Base-by-base conservation (phyloP, 2,329 filamentous ascomycete genomes). In the Aureobasidium sp. region DNA sequence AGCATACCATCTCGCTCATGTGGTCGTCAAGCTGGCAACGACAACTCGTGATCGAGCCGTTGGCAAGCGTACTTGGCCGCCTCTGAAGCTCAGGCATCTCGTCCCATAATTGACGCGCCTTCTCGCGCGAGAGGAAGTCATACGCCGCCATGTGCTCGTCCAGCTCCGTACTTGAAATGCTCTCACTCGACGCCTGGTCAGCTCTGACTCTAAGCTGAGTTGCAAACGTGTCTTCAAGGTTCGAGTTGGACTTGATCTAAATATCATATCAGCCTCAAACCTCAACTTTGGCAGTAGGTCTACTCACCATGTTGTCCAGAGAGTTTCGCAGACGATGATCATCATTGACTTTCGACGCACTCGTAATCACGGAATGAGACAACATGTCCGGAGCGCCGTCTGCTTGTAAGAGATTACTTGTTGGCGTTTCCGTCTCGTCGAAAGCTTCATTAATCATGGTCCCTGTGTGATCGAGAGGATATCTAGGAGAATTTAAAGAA, bases 231-330 rank as follows among this genome's bases (percentile, higher is more conserved):
- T 51, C 48, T 32, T 41, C 37, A 10, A 21, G 19, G 10, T 34
- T 17, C n/a, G 24, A 34, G 48, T 27, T 40, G 11, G 48, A n/a
- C n/a, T 17, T 7, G 19, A 51, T 17, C 48, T 51, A 19, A 34
- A 19, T 12, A 39, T 10, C n/a, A 16, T 22, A 19, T 51, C 19
- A 51, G 37, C 30, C 8, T n/a, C 12, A 6, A 21, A 24, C 22
- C 19, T 34, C 14, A 39, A 6, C 11, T 1, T n/a, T 17, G 19
- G 4, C 8, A 6, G 11, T 17, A 3, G 3, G 5, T 3, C 4
- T 16, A 22, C 39, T 44, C 22, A 44, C 49, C 49, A 53, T 53
- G 38, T 44, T 38, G 4, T 53, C 29, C 22, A 53, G 34, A 10
- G 29, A 29, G 14, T 11, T 29, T 16, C 19, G 35, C 5, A 21